Evolutionary conservation across 257 asterid genomes (phyloP), one percentile per base, ranked within the genome.

Genomic region (Solanum bukasovii): DNA sequence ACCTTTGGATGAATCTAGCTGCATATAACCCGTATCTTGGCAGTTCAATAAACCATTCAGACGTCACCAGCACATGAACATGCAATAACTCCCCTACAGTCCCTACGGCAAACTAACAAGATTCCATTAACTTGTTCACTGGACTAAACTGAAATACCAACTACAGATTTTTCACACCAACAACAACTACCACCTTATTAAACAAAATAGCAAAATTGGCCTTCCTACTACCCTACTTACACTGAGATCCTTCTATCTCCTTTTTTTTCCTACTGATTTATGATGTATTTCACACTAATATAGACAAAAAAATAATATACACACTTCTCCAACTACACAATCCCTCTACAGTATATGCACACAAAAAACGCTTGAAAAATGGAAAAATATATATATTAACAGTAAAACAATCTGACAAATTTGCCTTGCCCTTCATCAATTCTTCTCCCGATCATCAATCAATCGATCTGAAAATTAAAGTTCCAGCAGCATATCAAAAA

Each of bases 1-100:
- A 91, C 85, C 81, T 88, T 89, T 86, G 59, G 91, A 88, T 88
- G 87, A 90, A 89, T 89, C 89, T 40, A 88, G 90, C 89, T 92
- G 89, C 93, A 90, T 87, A 87, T 14, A 31, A 89, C 65, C 38
- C 79, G 79, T 71, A 89, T 79, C 90, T 87, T 86, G 77, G 86
- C 25, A 83, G n/a, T 89, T 56, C 87, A 31, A 4, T 72, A 34
- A 59, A 89, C 61, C 74, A 25, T 84, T 52, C 86, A 29, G 16
- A 34, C 25, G 14, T 31, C 78, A 71, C 78, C 86, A 27, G 88
- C 44, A 84, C 63, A 42, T 27, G 6, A 71, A 25, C 27, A n/a
- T 27, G 77, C 70, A 27, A 65, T 33, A 67, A 74, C 21, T n/a
- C 61, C 61, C 59, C 49, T 42, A 13, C 9, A 13, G 8, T 73